Base-by-base conservation (phyloP, 139 green algal species). In the Diplosphaera chodatii region DNA sequence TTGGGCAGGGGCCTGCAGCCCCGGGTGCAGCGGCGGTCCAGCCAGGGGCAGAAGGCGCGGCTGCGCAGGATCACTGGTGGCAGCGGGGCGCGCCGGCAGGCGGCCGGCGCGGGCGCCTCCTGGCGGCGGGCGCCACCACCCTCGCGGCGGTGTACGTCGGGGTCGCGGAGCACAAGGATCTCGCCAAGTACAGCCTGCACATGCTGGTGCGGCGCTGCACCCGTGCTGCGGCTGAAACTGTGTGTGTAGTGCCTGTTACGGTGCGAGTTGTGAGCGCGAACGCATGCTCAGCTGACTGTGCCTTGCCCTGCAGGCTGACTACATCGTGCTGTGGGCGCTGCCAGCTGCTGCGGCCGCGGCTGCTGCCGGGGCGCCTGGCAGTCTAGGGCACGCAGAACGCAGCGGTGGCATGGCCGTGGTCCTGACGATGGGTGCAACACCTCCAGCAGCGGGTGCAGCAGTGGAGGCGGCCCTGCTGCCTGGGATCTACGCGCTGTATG, bases 401-500 rank as follows among this genome's bases (percentile, higher is more conserved):
- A 29, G 37, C 10, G 34, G 48, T 1, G 48, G 27, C 5, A 65
- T 32, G 5, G 71, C 28, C 32, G 76, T 21, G 22, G 77, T n/a
- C n/a, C 62, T 27, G 67, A 66, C 63, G 73, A 72, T 21, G 56
- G 21, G 18, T 18, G 37, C 23, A n/a, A 13, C 64, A 23, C 40
- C 40, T 71, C 25, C 67, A 41, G 15, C 40, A 33, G 1, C 41
- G 34, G 67, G 41, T n/a, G 32, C 31, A 0, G 71, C 29, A 20
- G 59, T 32, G 6, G 66, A 41, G 6, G 70, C 56, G 1, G 73
- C 74, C 55, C 76, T 85, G 63, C 37, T 41, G n/a, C 79, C 65
- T 29, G 79, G 79, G 13, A 73, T 73, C 4, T 83, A 33, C 56
- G 76, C 77, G 23, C 30, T 85, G 41, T 85, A 85, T 30, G 77